Conservation (phyloP, 2,329 filamentous ascomycete genomes). For the Fusarium longipes region DNA sequence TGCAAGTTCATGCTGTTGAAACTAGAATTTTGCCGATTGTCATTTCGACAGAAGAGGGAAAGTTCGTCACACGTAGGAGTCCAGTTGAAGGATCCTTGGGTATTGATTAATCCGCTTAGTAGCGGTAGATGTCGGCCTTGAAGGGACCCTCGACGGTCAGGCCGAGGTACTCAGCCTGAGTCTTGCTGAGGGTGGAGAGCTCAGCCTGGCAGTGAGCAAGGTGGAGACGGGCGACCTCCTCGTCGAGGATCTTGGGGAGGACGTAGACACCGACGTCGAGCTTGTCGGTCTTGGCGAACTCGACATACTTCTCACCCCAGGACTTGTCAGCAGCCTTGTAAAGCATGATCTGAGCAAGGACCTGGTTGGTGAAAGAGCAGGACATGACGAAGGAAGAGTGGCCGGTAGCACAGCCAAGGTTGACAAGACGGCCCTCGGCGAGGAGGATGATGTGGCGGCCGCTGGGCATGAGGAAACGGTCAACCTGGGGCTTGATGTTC, state of each 20-base stretch:
- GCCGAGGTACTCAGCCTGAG: slow-evolving; percentile 95
- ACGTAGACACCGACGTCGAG: slow-evolving; percentile 91
- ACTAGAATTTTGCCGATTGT: slow-evolving; percentile 55
- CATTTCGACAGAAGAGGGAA: slow-evolving; percentile 47
- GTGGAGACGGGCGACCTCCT: slow-evolving; percentile 97
- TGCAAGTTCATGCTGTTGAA: slow-evolving; percentile 60
- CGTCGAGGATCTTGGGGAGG: slow-evolving; percentile 97
- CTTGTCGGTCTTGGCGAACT: slow-evolving; percentile 93
- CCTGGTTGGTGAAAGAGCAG: slow-evolving; percentile 99
- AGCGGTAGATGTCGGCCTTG: slow-evolving; percentile 80
- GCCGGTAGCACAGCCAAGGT: slow-evolving; percentile 98
- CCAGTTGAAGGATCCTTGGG: slow-evolving; percentile 56
- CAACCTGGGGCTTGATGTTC: slow-evolving; percentile 99
- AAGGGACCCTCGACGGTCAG: slow-evolving; percentile 88
- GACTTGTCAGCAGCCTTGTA: slow-evolving; percentile 91
- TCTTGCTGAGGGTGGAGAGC: slow-evolving; percentile 84
- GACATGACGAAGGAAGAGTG: slow-evolving; percentile 99
- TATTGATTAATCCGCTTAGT: slow-evolving; percentile 56
- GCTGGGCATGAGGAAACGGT: slow-evolving; percentile 94
- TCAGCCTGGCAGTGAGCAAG: slow-evolving; percentile 93
- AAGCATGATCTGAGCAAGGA: slow-evolving; percentile 98
- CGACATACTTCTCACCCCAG: slow-evolving; percentile 93
- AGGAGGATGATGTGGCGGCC: slow-evolving; percentile 98
- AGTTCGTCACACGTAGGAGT: slow-evolving; percentile 52
- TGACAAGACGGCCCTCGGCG: slow-evolving; percentile 98